These are phyloP conservation scores for Metschnikowia kofuensis DNA, from an alignment of 805 yeast species.

Conservation along the genomic window DNA sequence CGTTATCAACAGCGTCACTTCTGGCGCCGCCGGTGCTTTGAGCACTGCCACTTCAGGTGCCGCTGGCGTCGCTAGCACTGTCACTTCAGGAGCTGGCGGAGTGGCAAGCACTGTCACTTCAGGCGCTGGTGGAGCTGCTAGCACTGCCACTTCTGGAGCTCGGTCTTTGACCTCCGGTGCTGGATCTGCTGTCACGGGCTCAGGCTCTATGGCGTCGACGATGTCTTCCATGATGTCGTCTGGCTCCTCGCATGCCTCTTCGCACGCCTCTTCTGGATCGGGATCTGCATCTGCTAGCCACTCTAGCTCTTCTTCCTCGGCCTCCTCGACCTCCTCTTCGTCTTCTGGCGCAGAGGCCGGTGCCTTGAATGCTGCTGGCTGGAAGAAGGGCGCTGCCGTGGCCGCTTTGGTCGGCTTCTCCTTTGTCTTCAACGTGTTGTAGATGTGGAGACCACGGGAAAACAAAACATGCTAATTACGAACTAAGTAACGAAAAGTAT, in stretches of 20 bases:
- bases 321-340: conserved; percentile 11
- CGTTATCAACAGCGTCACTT: neutral
- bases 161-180: neutral
- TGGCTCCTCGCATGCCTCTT: conserved; percentile 12
- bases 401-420: conserved; percentile 37
- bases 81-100: conserved; percentile 3
- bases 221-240: conserved; percentile 6
- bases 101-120: conserved; percentile 10
- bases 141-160: conserved; percentile 8
- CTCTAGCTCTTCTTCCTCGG: conserved; percentile 1
- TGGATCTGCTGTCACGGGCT: conserved; percentile 4
- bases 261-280: conserved; percentile 10
- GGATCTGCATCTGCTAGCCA: neutral
- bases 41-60: conserved; percentile 8
- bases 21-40: conserved; percentile 5
- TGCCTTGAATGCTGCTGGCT: conserved; percentile 22
- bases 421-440: conserved; percentile 28
- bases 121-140: conserved; percentile 5
- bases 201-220: conserved; percentile 13
- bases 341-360: conserved; percentile 20
- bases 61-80: conserved; percentile 9
- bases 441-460: neutral
- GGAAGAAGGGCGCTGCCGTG: conserved; percentile 38
- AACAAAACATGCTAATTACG: neutral
- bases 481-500: neutral